Conservation (phyloP, 345 rosid genomes). For the Populus nigra region DNA sequence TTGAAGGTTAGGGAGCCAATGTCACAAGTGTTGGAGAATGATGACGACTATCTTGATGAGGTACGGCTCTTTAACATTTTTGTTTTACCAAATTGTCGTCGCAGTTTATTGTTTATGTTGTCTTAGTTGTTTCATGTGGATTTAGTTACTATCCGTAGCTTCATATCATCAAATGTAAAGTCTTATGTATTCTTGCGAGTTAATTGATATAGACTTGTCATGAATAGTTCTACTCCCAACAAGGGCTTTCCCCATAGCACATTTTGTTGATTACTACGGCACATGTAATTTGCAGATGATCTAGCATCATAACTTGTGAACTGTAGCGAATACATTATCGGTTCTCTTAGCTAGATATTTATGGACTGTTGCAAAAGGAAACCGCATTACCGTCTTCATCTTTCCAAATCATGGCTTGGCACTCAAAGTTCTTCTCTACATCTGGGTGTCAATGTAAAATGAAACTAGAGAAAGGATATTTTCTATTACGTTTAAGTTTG, state of each 20-base stretch:
- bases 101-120: neutral
- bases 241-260: neutral
- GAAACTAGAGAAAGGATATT: too few species aligned
- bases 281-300: neutral
- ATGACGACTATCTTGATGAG: slow-evolving; percentile 50
- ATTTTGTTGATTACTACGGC: neutral
- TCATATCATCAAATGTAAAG: neutral
- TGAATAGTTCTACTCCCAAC: neutral
- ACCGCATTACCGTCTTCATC: too few species aligned
- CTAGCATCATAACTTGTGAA: neutral
- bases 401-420: neutral
- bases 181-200: neutral
- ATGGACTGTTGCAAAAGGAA: neutral
- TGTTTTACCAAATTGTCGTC: too few species aligned
- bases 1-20: slow-evolving; percentile 59
- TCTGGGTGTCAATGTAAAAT: too few species aligned
- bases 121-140: neutral
- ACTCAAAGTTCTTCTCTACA: too few species aligned
- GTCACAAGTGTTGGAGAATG: neutral
- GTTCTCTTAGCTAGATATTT: neutral
- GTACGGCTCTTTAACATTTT: slow-evolving; percentile 21
- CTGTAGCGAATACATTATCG: neutral
- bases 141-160: neutral
- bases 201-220: neutral
- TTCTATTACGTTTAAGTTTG: too few species aligned